Percentiles rank a stretch among this genome's conserved stretches.
These are phyloP conservation scores for Nitzschia sp. DNA, from an alignment of 108 stramenopile genomes.

Conservation along the genomic window DNA sequence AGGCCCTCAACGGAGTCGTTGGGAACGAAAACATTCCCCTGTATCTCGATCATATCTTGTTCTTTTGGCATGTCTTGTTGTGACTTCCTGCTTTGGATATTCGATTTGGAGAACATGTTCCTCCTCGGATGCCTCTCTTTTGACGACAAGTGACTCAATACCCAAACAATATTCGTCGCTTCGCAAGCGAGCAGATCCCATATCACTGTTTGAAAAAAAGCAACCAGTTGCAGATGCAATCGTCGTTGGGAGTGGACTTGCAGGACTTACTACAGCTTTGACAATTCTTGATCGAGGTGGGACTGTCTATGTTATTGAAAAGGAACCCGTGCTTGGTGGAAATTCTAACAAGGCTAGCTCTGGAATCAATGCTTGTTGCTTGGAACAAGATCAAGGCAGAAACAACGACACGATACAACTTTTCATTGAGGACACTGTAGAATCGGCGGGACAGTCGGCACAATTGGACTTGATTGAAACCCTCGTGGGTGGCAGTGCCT, in stretches of 20 bases:
- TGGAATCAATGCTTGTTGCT: conserved; percentile 85
- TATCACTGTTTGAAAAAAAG: background rate
- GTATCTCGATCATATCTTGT: background rate
- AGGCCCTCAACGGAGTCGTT: conserved; percentile 17
- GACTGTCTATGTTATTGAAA: conserved; percentile 79
- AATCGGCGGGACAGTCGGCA: conserved; percentile 54
- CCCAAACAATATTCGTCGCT: background rate
- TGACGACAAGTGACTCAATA: background rate
- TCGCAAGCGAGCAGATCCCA: background rate
- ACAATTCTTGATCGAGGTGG: conserved; percentile 85
- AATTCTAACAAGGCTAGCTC: conserved; percentile 93
- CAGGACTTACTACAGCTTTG: conserved; percentile 80
- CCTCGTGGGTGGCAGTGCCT: conserved; percentile 58
- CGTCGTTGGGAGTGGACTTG: conserved; percentile 84
- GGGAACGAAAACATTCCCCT: conserved; percentile 5
- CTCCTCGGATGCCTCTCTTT: background rate
- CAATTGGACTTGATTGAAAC: conserved; percentile 53
- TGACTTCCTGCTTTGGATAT: background rate
- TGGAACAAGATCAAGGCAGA: conserved; percentile 50
- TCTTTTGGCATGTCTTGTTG: background rate
- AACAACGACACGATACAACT: conserved; percentile 57
- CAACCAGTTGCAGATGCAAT: conserved; percentile 67
- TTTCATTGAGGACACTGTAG: conserved; percentile 63
- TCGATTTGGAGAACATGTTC: background rate
- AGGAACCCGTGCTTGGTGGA: conserved; percentile 85